Percentiles rank a stretch among this genome's conserved stretches.
Evolutionary conservation across 345 rosid species (phyloP).

Genomic region (Eucalyptus paniculata): DNA sequence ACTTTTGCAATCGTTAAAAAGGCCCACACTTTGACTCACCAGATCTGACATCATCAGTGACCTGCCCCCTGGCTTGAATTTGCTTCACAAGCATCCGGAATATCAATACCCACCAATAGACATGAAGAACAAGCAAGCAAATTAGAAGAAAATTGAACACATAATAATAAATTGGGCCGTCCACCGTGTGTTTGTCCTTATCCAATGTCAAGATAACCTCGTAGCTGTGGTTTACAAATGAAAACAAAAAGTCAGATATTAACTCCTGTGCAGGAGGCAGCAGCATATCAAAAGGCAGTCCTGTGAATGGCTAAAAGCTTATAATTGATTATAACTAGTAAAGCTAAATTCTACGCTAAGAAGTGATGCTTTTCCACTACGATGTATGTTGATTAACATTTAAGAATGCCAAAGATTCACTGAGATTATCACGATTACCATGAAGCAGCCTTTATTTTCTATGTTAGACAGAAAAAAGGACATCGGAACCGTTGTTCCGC

Average conservation of each 20-base stretch:
- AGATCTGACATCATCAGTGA: constrained; percentile 88
- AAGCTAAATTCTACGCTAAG: neutral
- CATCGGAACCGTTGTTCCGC: neutral
- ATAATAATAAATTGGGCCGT: constrained; percentile 74
- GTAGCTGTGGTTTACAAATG: constrained; percentile 33
- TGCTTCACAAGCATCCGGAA: constrained; percentile 72
- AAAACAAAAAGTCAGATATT: neutral
- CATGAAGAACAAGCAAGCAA: constrained; percentile 68
- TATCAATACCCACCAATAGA: constrained; percentile 95
- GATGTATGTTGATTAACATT: neutral
- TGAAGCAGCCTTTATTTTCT: neutral
- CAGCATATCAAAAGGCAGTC: neutral
- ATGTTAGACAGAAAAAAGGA: neutral
- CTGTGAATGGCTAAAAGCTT: neutral
- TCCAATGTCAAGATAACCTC: constrained; percentile 66
- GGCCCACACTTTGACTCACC: constrained; percentile 20
- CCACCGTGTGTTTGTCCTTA: constrained; percentile 45
- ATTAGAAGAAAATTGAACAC: constrained; percentile 65
- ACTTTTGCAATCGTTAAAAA: neutral
- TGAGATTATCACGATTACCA: neutral
- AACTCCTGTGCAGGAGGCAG: neutral
- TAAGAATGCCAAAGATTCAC: neutral
- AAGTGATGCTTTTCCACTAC: neutral
- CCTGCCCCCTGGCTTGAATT: constrained; percentile 64
- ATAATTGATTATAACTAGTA: neutral